Evolutionary conservation across 192 early-diverging fungal species (phyloP), one percentile per base, ranked within the genome.

Genomic region (Dispira simplex): DNA sequence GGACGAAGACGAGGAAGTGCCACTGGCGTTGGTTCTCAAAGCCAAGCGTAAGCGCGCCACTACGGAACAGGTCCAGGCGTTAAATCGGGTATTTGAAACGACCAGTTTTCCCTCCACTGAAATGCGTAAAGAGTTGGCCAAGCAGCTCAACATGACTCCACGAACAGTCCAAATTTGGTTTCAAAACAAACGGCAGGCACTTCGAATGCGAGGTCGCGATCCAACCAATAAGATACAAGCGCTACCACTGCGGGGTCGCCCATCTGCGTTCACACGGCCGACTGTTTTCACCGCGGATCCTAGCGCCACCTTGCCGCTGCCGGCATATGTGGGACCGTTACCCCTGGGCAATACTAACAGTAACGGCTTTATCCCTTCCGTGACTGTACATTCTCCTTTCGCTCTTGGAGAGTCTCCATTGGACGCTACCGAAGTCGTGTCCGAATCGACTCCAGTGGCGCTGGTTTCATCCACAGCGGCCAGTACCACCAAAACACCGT

Each of bases 121-220:
- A 63, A 75, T 85, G 70, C 81, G 94, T 65, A 69, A 84, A 62
- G 76, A 83, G 25, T 76, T 97, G 0, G 90, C 88, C 63, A 77
- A 81, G 60, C 77, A 87, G 58, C 81, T 91, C 48, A 83, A 84
- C 48, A 94, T 97, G 94, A 84, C 86, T 45, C 90, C 91, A 21
- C 82, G 92, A 46, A 90, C 88, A 0, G 88, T 97, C 21, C 94
- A 97, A 75, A 90, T 97, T 58, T 97, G 94, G 94, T 97, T 97
- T 72, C 94, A 97, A 71, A 97, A 97, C 78, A 86, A 85, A 68
- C 81, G 94, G 43, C 92, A 94, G 68, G 83, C 82, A 55, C 81
- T 83, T 47, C 79, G 81, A 28, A 79, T 81, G 68, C 73, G 82
- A 57, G 75, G 73, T 65, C 70, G 72, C 58, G 70, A 77, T 64